A percentile compares a stretch with the other conserved stretches of the same genome.
phyloP scores from a whole-genome alignment of 176 grass and related monocot genomes.

The Cocos nucifera region DNA sequence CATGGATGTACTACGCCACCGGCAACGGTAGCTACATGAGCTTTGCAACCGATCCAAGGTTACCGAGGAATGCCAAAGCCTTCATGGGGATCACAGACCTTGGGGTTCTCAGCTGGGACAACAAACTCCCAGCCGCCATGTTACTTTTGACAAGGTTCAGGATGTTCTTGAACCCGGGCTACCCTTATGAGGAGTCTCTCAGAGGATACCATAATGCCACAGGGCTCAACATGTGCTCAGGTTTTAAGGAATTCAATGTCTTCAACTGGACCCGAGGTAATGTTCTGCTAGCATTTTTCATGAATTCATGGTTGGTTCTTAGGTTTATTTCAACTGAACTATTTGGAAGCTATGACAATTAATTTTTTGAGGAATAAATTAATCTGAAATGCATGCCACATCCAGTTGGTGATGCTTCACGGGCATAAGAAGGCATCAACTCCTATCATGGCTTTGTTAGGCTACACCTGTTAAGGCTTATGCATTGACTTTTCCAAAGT shows the following conservation, averaged over 20 bases:
- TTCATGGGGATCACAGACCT: conserved; percentile 48
- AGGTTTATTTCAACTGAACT: no score
- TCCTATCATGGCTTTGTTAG: no score
- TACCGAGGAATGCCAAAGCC: conserved; percentile 71
- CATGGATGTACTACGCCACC: conserved; percentile 95
- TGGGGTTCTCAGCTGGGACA: conserved; percentile 95
- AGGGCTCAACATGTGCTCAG: conserved; percentile 70
- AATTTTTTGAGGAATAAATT: no score
- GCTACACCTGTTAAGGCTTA: no score
- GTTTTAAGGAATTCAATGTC: conserved; percentile 37
- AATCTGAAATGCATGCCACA: no score
- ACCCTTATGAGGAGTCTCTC: conserved; percentile 91
- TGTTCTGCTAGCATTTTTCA: neutral
- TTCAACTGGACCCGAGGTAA: conserved; percentile 65
- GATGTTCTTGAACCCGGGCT: conserved; percentile 85
- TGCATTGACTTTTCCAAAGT: no score
- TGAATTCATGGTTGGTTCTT: no score
- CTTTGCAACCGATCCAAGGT: conserved; percentile 69
- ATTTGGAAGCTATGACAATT: no score
- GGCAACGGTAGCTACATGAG: conserved; percentile 67
- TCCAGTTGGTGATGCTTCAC: no score
- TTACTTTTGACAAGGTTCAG: conserved; percentile 69
- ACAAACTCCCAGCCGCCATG: conserved; percentile 80
- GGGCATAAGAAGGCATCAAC: no score
- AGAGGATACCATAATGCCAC: conserved; percentile 61